phyloP scores from a whole-genome alignment of 352 stramenopile genomes.

The Nothophytophthora sp. region DNA sequence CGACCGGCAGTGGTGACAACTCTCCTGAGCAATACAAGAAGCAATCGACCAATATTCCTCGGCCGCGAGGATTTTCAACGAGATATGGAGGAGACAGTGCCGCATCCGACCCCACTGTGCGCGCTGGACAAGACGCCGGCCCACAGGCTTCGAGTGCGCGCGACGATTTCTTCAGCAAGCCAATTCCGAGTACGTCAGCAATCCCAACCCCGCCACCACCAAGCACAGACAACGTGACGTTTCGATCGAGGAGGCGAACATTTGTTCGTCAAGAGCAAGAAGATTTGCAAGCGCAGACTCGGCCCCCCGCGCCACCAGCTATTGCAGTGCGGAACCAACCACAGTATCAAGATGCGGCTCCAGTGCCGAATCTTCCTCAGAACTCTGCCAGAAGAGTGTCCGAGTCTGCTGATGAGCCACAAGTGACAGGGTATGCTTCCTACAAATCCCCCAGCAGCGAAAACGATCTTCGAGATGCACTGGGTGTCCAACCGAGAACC shows the following conservation, averaged over 20 bases:
- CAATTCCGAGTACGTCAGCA: constrained; percentile 32
- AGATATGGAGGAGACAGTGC: constrained; percentile 17
- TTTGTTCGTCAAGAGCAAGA: constrained; percentile 13
- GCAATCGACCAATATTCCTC: constrained; percentile 10
- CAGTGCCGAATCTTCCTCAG: background rate
- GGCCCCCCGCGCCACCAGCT: background rate
- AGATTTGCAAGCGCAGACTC: background rate
- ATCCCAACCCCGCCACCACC: constrained; percentile 16
- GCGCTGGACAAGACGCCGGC: constrained; percentile 3
- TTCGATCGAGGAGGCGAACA: constrained; percentile 19
- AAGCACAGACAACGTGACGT: constrained; percentile 38
- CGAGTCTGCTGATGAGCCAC: too few species aligned
- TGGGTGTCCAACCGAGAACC: too few species aligned
- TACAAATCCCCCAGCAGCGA: too few species aligned
- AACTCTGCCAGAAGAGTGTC: too few species aligned
- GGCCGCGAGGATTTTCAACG: constrained; percentile 15
- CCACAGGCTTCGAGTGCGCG: constrained; percentile 20
- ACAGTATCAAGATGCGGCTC: constrained; percentile 1
- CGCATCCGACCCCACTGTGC: constrained; percentile 1
- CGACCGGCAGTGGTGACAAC: constrained; percentile 4
- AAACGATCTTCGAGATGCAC: too few species aligned
- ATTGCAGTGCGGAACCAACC: background rate
- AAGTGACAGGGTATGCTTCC: too few species aligned
- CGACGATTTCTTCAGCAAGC: constrained; percentile 42
- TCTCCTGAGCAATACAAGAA: constrained; percentile 11